Conservation (phyloP, 352 stramenopile genomes). For the Aphanomyces stellatus region DNA sequence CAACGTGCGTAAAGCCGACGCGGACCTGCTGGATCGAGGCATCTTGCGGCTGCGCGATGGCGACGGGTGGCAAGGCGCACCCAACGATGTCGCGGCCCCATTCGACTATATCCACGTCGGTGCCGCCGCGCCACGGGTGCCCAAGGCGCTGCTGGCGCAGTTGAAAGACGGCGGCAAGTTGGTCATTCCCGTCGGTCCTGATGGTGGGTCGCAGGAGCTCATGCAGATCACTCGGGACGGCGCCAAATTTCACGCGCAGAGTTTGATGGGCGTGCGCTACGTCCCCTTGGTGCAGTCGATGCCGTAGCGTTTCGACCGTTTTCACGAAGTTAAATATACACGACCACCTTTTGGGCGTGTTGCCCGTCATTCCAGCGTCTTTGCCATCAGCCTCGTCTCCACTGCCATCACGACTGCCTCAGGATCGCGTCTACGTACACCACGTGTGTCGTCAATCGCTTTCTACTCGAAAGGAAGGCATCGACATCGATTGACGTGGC, state of each 20-base stretch:
- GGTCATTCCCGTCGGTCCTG: constrained; percentile 87
- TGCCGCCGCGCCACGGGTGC: constrained; percentile 83
- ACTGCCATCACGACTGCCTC: no score
- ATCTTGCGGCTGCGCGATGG: constrained; percentile 46
- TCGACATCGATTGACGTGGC: neutral
- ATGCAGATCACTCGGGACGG: constrained; percentile 61
- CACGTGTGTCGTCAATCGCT: no score
- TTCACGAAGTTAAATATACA: neutral
- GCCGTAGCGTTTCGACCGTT: no score
- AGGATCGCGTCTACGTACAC: no score
- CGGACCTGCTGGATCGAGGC: constrained; percentile 69
- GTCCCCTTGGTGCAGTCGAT: constrained; percentile 47
- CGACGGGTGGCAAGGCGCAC: constrained; percentile 91
- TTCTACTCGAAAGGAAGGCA: neutral
- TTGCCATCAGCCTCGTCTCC: no score
- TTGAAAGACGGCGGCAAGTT: constrained; percentile 85
- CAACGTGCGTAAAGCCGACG: constrained; percentile 79
- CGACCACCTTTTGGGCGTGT: neutral
- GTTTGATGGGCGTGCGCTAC: constrained; percentile 71
- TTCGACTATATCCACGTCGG: constrained; percentile 98
- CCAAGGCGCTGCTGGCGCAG: constrained; percentile 84
- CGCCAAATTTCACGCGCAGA: constrained; percentile 38
- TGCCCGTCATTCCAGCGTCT: neutral
- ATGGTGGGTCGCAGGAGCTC: constrained; percentile 60
- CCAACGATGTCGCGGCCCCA: constrained; percentile 77